Conservation (phyloP, 495 filamentous ascomycete genomes). For the Daldinia bambusicola region DNA sequence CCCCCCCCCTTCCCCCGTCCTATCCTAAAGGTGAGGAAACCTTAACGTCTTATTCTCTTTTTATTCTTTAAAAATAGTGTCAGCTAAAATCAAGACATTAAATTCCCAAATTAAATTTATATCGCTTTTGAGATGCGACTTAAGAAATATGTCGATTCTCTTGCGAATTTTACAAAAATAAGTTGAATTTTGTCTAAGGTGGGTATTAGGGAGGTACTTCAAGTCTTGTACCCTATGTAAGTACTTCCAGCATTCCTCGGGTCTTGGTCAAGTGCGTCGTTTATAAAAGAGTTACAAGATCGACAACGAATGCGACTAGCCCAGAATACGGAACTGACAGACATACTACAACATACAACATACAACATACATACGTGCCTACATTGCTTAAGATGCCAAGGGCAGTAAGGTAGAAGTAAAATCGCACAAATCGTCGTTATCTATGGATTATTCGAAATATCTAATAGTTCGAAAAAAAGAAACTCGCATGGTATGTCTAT, state of each 20-base stretch:
- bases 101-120: neutral
- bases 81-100: neutral
- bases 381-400: slow-evolving; percentile 7
- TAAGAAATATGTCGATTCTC: neutral
- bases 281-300: slow-evolving; percentile 41
- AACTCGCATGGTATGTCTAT: neutral
- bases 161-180: neutral
- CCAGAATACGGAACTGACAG: slow-evolving; percentile 6
- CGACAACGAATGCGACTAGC: slow-evolving; percentile 42
- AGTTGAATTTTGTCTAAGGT: neutral
- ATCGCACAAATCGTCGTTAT: no score
- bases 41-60: neutral
- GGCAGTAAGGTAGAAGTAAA: no score
- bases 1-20: neutral
- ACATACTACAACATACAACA: no score
- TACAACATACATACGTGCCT: no score
- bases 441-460: no score
- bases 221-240: neutral
- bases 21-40: neutral
- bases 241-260: slow-evolving; percentile 33
- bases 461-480: neutral
- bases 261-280: slow-evolving; percentile 33
- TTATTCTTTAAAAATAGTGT: neutral
- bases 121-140: neutral
- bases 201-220: slow-evolving; percentile 4